Base-by-base conservation (phyloP, 345 rosid genomes). In the Camelina sativa region DNA sequence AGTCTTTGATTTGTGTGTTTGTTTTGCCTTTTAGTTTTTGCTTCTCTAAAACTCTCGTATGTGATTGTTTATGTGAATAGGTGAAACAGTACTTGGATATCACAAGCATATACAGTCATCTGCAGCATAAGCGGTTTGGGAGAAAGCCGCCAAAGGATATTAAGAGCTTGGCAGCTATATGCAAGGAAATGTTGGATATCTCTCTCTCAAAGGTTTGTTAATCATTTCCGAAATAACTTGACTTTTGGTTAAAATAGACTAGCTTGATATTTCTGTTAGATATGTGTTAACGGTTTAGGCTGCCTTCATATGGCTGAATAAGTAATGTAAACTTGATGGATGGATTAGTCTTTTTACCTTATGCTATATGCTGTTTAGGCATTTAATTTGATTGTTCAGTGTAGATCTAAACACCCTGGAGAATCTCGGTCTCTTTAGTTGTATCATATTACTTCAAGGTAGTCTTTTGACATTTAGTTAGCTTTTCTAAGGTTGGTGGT, bases 61-160 rank as follows among this genome's bases (percentile, higher is more conserved):
- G 2, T 68, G 67, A 19, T 43, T 71, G 60, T 58, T 67, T 25
- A 80, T 79, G 68, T 82, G 77, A 72, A 60, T 73, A 89, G 97
- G 86, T 93, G 78, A 94, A 93, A 78, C 98, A 94, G 4, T 93
- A 88, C 82, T 62, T 93, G 82, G 97, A 91, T 73, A 89, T 89
- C 67, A 73, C 83, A 41, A 75, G 80, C 59, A 34, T 89, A 68
- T 85, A 88, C 80, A 79, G 77, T 74, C 35, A 82, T 62, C 67
- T 88, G 80, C 92, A 84, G 58, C 83, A 80, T 79, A 91, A 86
- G 82, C 85, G 72, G 69, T 67, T 28, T n/a, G 92, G 89, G 76
- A 86, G 82, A 79, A 89, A 79, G 75, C 30, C 65, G 1, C 80
- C 93, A 17, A 93, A 82, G 71, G 87, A 89, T 71, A 84, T 83